Base-by-base conservation (phyloP, 164 flowering plant species). In the Houttuynia cordata region DNA sequence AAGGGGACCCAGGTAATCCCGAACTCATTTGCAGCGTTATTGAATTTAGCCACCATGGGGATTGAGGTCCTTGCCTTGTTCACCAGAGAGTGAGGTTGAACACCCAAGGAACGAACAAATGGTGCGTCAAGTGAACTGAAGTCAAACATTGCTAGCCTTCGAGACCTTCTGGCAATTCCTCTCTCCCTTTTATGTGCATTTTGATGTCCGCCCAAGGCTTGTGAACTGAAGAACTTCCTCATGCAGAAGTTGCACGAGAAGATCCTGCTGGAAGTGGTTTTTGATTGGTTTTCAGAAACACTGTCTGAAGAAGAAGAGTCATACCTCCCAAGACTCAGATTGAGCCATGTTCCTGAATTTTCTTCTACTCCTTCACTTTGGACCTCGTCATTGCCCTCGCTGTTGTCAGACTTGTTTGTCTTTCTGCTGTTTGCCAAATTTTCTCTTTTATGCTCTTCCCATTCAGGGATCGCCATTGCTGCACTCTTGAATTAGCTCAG, bases 101-200 rank as follows among this genome's bases (percentile, higher is more conserved):
- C 85, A 1, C 89, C 82, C 7, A 91, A 78, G 40, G 96, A 78
- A 65, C 86, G 71, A 17, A 65, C 23, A 60, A 72, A 51, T 7
- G 63, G 63, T 18, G 15, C 41, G n/a, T 53, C 54, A 50, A 60
- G 24, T 42, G 65, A 45, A 15, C 57, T 30, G 18, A 59, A 3
- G 24, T 73, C 76, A 68, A 74, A 68, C 57, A 68, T 53, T 74
- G 68, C 64, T 78, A 64, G 70, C 59, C 71, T 69, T 24, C 73
- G 76, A 56, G 61, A 69, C 61, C 76, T 75, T 53, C 71, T 78
- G 18, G 73, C 79, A 34, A 78, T 74, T 47, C 83, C 83, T 57
- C 86, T 78, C 66, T 82, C 83, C 52, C 86, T 71, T 59, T 80
- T 80, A 65, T 82, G 83, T 7, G 86, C 86, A 61, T 82, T 82